Evolutionary conservation across 2,329 filamentous ascomycete species (phyloP), one percentile per base, ranked within the genome.

Genomic region (Daldinia sp.): DNA sequence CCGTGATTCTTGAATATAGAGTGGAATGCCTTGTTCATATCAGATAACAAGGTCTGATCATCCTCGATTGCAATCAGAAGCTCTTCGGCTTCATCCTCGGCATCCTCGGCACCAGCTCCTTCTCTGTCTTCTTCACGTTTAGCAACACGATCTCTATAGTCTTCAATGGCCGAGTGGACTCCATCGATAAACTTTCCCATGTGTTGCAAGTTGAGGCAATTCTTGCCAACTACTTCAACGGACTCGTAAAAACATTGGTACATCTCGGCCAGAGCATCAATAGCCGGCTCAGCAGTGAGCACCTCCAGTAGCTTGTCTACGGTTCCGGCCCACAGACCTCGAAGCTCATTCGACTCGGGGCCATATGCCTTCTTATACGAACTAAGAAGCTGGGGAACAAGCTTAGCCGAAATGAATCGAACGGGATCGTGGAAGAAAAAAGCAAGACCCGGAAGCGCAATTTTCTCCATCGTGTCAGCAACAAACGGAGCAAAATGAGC

Each of bases 1-100:
- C 92, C 92, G 76, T 97, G 93, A 80, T 97, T 94, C 83, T 98
- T 98, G 85, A 99, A 99, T 69, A 99, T 93, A 63, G 93, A 94
- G 79, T 99, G 95, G 85, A 96, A 99, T 0, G 95, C 94, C 83
- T 99, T 99, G 87, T 99, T 99, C 95, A 99, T 99, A 75, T 99
- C 95, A 1, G 94, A 97, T 41, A 99, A 85, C 15, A 99, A 84
- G 19, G 93, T 97, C 79, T 98, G 94, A 75, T 99, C 95, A 70
- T 99, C 95, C 77, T 99, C 95, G 48, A 99, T 94, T 10, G 94
- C 95, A 71, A 96, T 90, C 29, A 96, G 84, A 43, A 90, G 87
- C 53, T 97, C 94, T 70, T 97, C 91, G 13, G 90, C 90, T 62
- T 95, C 90, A 72, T 97, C 94, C 68, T 97, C 94, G 13, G 90